These are phyloP conservation scores for Sordaria brevicollis DNA, from an alignment of 495 filamentous ascomycete genomes.

Conservation along the genomic window DNA sequence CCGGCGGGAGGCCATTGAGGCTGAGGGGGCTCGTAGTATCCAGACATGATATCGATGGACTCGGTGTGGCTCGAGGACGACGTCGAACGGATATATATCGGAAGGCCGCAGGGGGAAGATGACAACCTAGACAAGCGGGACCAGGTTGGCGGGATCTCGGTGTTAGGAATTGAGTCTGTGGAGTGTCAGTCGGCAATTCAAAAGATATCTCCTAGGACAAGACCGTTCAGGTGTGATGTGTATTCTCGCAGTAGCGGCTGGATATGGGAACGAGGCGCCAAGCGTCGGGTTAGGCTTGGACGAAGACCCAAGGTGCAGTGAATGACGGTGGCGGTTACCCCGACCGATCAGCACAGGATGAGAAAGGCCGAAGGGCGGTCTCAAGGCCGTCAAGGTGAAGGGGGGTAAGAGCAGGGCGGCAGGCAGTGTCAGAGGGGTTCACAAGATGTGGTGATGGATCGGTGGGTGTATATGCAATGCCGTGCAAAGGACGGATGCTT, in stretches of 20 bases:
- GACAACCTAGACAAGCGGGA: not conserved
- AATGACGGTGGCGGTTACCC: not conserved
- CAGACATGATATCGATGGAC: slow-evolving; percentile 49
- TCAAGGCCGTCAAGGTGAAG: not conserved
- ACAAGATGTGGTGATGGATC: not conserved
- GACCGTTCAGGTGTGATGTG: not conserved
- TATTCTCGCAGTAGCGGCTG: not conserved
- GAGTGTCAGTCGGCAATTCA: slow-evolving; percentile 7
- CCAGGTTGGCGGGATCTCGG: slow-evolving; percentile 6
- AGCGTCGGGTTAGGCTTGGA: not conserved
- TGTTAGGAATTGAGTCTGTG: slow-evolving; percentile 8
- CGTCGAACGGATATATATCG: slow-evolving; percentile 16
- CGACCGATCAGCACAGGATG: not conserved
- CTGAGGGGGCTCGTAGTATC: slow-evolving; percentile 79
- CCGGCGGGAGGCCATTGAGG: slow-evolving; percentile 63
- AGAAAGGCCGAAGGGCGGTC: not conserved
- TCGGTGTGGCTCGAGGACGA: slow-evolving; percentile 8
- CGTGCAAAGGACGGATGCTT: not conserved
- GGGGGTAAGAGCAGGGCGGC: not conserved
- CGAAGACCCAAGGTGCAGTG: not conserved
- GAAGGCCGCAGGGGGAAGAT: slow-evolving; percentile 20
- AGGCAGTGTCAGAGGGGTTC: not conserved
- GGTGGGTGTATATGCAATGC: not conserved
- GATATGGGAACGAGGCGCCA: not conserved
- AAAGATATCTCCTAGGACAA: not conserved